A percentile compares a stretch with the other conserved stretches of the same genome.
Conservation (phyloP, 225 moss, liverwort and hornwort species). For the Polytrichum formosum region DNA sequence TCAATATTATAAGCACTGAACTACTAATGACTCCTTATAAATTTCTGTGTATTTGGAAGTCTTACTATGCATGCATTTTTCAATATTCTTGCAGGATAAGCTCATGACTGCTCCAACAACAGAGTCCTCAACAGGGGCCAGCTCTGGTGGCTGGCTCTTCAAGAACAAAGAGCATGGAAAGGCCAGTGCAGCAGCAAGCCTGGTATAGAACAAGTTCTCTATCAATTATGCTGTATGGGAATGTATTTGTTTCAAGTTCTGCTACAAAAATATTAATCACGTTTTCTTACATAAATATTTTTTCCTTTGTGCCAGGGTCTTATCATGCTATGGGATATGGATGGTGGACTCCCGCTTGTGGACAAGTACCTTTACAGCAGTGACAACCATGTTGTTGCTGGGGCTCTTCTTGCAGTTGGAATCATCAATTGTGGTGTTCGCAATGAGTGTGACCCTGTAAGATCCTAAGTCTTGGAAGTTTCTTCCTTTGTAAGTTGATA, state of each 20-base stretch:
- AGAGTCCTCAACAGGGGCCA: slow-evolving; percentile 75
- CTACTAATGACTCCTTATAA: no score
- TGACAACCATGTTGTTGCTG: slow-evolving; percentile 90
- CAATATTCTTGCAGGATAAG: slow-evolving; percentile 64
- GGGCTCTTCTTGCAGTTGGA: slow-evolving; percentile 94
- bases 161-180: slow-evolving; percentile 99
- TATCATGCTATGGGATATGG: slow-evolving; percentile 93
- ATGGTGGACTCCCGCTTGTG: slow-evolving; percentile 80
- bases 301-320: slow-evolving; percentile 60
- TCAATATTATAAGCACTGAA: no score
- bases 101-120: slow-evolving; percentile 82
- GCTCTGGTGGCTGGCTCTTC: slow-evolving; percentile 82
- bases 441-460: slow-evolving; percentile 92
- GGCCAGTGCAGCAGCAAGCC: slow-evolving; percentile 95
- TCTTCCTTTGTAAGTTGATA: neutral
- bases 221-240: neutral
- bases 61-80: no score
- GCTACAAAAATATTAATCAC: neutral
- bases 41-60: no score
- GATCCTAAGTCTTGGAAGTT: slow-evolving; percentile 1
- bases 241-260: neutral
- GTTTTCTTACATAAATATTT: no score
- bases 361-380: slow-evolving; percentile 96
- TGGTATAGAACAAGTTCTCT: slow-evolving; percentile 44
- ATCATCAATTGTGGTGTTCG: slow-evolving; percentile 90